A percentile compares a stretch with the other conserved stretches of the same genome.
These are phyloP conservation scores for Capronia epimyces DNA, from an alignment of 2,329 filamentous ascomycete species.

Conservation along the genomic window DNA sequence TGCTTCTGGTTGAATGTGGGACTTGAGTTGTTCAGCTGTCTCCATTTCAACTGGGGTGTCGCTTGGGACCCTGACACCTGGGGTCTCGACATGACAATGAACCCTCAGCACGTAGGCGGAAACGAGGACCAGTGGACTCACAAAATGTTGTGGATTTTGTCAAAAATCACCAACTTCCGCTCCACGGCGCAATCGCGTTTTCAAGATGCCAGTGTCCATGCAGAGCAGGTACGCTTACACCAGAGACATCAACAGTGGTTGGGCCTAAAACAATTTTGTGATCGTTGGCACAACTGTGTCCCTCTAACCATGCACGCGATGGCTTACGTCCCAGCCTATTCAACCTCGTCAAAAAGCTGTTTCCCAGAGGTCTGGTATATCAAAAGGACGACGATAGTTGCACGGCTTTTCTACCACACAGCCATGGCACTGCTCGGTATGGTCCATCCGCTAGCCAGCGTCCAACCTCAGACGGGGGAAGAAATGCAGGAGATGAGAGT, in stretches of 20 bases:
- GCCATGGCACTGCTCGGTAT: conserved; percentile 75
- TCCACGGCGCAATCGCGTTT: conserved; percentile 58
- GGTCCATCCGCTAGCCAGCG: conserved; percentile 59
- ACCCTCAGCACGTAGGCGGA: conserved; percentile 48
- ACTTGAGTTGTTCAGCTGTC: conserved; percentile 81
- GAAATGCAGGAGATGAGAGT: conserved; percentile 67
- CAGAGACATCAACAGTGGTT: conserved; percentile 71
- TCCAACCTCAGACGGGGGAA: conserved; percentile 52
- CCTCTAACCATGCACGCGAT: conserved; percentile 84
- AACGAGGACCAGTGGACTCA: conserved; percentile 82
- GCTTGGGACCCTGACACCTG: conserved; percentile 88
- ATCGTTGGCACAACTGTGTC: conserved; percentile 71
- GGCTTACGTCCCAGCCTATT: conserved; percentile 65
- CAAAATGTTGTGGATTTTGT: conserved; percentile 80
- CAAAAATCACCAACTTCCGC: conserved; percentile 80
- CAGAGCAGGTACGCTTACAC: conserved; percentile 58
- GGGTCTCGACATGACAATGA: conserved; percentile 75
- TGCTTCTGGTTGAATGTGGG: conserved; percentile 94
- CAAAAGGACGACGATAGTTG: conserved; percentile 74
- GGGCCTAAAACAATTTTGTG: conserved; percentile 70
- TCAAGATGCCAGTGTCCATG: conserved; percentile 52
- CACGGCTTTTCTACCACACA: conserved; percentile 83
- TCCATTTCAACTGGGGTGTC: conserved; percentile 80
- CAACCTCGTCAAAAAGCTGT: conserved; percentile 62
- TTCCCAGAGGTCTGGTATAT: conserved; percentile 91